Evolutionary conservation across 768 basidiomycete genomes (phyloP).

Genomic region (Lactarius tabidus): DNA sequence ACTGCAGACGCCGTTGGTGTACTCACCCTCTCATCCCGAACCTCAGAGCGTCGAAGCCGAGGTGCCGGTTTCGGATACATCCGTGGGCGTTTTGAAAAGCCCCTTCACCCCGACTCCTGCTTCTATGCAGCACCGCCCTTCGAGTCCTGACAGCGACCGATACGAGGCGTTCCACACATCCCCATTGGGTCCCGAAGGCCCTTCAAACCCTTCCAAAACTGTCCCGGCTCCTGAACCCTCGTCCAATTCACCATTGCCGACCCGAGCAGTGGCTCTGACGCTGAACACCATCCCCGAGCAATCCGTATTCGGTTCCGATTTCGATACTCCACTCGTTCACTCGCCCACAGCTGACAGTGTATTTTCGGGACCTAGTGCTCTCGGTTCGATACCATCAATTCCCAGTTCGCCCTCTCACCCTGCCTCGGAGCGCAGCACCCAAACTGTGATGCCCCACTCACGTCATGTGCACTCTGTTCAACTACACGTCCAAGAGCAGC

Average conservation of each 20-base stretch:
- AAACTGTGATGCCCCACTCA: neutral
- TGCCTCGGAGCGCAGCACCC: neutral
- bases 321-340: neutral
- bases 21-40: neutral
- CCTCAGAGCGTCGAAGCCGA: neutral
- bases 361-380: constrained; percentile 7
- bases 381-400: constrained; percentile 5
- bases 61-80: neutral
- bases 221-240: neutral
- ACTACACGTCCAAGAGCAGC: neutral
- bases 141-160: neutral
- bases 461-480: neutral
- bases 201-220: neutral
- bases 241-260: neutral
- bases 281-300: neutral
- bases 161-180: constrained; percentile 1
- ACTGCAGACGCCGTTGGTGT: constrained; percentile 1
- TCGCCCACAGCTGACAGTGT: neutral
- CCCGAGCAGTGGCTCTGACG: neutral
- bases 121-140: neutral
- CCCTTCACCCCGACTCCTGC: constrained; percentile 16
- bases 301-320: neutral
- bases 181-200: neutral
- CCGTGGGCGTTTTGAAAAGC: neutral
- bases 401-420: neutral